Conservation (phyloP, 1,284 basidiomycete genomes). For the Malassezia restricta region DNA sequence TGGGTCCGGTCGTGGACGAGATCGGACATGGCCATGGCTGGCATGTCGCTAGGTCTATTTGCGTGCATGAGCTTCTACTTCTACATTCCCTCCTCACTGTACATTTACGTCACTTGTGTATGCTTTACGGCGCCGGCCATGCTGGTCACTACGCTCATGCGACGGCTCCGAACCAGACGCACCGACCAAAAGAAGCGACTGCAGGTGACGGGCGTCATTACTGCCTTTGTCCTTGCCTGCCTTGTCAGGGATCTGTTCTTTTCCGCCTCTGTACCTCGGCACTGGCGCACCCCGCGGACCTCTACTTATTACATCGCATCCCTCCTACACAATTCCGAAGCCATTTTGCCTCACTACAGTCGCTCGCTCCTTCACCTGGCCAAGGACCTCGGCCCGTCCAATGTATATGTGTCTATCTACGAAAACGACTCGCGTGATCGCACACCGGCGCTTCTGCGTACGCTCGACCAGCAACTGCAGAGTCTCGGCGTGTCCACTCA, state of each 20-base stretch:
- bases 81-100: conserved; percentile 15
- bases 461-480: conserved; percentile 46
- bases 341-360: conserved; percentile 24
- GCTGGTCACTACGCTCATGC: neutral
- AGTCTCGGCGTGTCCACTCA: neutral
- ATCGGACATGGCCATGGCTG: neutral
- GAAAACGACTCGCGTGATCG: conserved; percentile 52
- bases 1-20: neutral
- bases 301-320: conserved; percentile 27
- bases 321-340: conserved; percentile 31
- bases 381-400: conserved; percentile 49
- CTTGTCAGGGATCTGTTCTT: neutral
- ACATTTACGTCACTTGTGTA: conserved; percentile 13
- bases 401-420: conserved; percentile 54
- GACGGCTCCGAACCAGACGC: neutral
- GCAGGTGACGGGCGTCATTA: neutral
- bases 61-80: conserved; percentile 10
- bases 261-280: neutral
- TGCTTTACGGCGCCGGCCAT: conserved; percentile 13
- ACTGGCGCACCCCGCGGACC: neutral
- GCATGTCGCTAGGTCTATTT: neutral
- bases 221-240: neutral
- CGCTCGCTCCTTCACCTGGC: conserved; percentile 19
- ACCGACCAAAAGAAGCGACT: neutral
- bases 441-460: conserved; percentile 48